Evolutionary conservation across 331 rosid genomes (phyloP), one percentile per base, ranked within the genome.

Genomic region (Telfairia occidentalis): DNA sequence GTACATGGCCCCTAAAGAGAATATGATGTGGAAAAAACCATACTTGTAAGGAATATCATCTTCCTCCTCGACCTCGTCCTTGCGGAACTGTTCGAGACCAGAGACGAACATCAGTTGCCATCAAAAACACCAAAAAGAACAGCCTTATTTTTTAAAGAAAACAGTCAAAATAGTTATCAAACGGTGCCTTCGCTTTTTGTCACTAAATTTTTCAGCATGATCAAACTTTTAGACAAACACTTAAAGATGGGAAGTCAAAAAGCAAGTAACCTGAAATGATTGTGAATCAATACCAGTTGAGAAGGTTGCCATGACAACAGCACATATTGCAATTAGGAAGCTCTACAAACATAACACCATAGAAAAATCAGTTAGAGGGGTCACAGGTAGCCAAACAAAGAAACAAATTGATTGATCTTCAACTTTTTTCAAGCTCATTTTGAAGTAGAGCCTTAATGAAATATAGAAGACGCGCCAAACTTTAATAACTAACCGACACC

Each of bases 251-350:
- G 2, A 7, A 64, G 69, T 26, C 16, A 70, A 77, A 77, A 77
- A 63, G 57, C 18, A 58, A 74, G 64, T 87, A 59, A 84, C 97
- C 94, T 86, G 94, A 86, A 93, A 93, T 83, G 87, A 86, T 73
- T 88, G 84, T n/a, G 97, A 87, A 86, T 93, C 98, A 52, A 90
- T 85, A 75, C 98, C 98, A 0, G 98, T 93, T 23, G 98, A 93
- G 80, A 93, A 89, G 23, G 97, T 87, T 52, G 97, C 97, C 89
- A 89, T 81, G 66, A 93, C 97, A 58, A 89, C 81, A 2, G 92
- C 93, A 71, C 84, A 86, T 77, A 90, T 83, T 26, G 98, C 98
- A 13, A 93, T 83, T 37, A 90, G 78, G 79, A 93, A 92, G 67
- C 97, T 83, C 98, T 90, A 69, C 59, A 16, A 61, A 12, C 54